These are phyloP conservation scores for Irpex sp. DNA, from an alignment of 1,284 basidiomycete species.

Conservation along the genomic window DNA sequence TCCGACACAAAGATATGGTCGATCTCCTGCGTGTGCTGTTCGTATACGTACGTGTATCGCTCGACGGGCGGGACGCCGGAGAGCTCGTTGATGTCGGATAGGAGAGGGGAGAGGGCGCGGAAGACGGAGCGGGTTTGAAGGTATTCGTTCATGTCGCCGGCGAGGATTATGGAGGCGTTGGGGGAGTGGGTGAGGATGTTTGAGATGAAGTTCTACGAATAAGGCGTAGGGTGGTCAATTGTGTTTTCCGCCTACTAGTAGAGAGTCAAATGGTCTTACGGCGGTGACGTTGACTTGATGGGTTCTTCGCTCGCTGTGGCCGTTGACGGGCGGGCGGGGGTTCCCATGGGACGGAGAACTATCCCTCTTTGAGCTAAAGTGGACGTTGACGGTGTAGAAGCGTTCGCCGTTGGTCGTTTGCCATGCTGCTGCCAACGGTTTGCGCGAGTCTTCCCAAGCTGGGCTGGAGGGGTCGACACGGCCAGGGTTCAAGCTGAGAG, in stretches of 20 bases:
- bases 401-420: constrained; percentile 40
- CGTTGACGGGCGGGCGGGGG: constrained; percentile 57
- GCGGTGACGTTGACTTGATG: constrained; percentile 49
- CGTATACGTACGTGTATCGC: constrained; percentile 60
- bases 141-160: constrained; percentile 67
- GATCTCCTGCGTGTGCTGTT: constrained; percentile 55
- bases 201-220: constrained; percentile 44
- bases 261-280: constrained; percentile 26
- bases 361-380: constrained; percentile 57
- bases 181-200: constrained; percentile 41
- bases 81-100: constrained; percentile 51
- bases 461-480: constrained; percentile 54
- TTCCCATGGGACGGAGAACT: constrained; percentile 54
- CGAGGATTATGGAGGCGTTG: constrained; percentile 49
- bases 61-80: constrained; percentile 45
- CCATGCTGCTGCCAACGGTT: constrained; percentile 62
- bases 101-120: constrained; percentile 36
- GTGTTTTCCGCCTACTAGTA: no score
- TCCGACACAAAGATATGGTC: constrained; percentile 55
- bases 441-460: constrained; percentile 58
- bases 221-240: no score
- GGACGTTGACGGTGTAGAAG: constrained; percentile 60
- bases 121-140: constrained; percentile 50
- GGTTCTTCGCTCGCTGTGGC: constrained; percentile 43
- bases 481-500: constrained; percentile 54